Evolutionary conservation across 2,329 filamentous ascomycete genomes (phyloP).

Genomic region (Setomelanomma holmii): DNA sequence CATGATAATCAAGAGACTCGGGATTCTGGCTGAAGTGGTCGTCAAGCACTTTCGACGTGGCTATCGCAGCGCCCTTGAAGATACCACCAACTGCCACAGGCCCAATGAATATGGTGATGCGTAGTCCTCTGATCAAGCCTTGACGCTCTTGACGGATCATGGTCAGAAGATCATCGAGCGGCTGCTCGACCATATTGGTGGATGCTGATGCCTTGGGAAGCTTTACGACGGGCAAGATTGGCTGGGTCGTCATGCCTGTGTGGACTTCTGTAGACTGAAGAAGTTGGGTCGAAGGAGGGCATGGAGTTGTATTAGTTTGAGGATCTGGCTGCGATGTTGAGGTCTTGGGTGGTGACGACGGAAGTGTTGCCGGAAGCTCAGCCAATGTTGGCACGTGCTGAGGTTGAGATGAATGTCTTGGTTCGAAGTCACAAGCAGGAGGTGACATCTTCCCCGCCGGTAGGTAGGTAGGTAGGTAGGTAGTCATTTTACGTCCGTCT

Average conservation of each 20-base stretch:
- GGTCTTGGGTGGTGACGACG: background rate
- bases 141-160: constrained; percentile 17
- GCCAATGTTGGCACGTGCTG: background rate
- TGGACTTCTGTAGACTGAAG: background rate
- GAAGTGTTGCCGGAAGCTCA: background rate
- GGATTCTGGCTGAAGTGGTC: constrained; percentile 14
- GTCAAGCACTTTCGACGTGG: constrained; percentile 13
- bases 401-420: too few species aligned
- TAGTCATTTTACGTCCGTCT: too few species aligned
- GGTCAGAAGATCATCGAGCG: constrained; percentile 7
- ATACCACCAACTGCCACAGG: constrained; percentile 2
- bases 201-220: too few species aligned
- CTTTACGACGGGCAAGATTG: too few species aligned
- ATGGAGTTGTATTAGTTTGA: background rate
- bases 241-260: too few species aligned
- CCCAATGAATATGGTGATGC: constrained; percentile 14
- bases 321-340: background rate
- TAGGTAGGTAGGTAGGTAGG: too few species aligned
- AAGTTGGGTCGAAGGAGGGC: background rate
- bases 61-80: constrained; percentile 23
- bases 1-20: constrained; percentile 5
- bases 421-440: too few species aligned
- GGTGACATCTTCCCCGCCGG: too few species aligned
- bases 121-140: constrained; percentile 9
- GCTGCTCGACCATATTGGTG: constrained; percentile 4